These are phyloP conservation scores for Salix koriyanagi DNA, from an alignment of 345 rosid species.

Conservation along the genomic window DNA sequence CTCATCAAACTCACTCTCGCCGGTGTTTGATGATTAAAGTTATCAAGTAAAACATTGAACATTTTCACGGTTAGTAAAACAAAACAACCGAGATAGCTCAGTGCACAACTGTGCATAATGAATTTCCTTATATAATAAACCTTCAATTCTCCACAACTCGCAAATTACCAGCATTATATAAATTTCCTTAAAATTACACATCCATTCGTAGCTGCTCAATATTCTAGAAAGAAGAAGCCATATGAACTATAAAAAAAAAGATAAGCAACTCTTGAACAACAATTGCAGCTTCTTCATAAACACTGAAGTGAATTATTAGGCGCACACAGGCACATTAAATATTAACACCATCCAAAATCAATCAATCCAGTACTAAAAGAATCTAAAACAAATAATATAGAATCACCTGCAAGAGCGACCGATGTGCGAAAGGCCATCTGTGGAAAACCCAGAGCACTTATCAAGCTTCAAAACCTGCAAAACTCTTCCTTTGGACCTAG, in stretches of 20 bases:
- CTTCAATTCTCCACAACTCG: background rate
- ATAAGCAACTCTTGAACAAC: background rate
- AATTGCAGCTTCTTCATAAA: background rate
- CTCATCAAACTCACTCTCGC: background rate
- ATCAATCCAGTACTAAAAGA: background rate
- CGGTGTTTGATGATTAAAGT: background rate
- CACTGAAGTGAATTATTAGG: background rate
- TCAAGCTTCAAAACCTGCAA: slow-evolving; percentile 69
- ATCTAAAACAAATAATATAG: background rate
- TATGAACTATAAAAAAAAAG: background rate
- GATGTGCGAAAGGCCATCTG: slow-evolving; percentile 72
- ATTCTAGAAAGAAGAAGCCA: background rate
- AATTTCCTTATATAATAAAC: background rate
- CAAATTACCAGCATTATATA: background rate
- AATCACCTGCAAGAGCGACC: slow-evolving; percentile 67
- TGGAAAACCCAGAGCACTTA: slow-evolving; percentile 82
- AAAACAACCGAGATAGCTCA: background rate
- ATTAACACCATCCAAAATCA: background rate
- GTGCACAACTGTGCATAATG: background rate
- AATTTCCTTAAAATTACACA: background rate
- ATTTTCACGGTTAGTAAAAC: background rate
- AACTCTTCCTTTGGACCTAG: slow-evolving; percentile 38
- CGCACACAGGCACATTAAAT: background rate
- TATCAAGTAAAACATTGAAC: background rate
- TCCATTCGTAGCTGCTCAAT: background rate